Evolutionary conservation across 2,329 filamentous ascomycete genomes (phyloP).

Genomic region (Calonectria naviculata): DNA sequence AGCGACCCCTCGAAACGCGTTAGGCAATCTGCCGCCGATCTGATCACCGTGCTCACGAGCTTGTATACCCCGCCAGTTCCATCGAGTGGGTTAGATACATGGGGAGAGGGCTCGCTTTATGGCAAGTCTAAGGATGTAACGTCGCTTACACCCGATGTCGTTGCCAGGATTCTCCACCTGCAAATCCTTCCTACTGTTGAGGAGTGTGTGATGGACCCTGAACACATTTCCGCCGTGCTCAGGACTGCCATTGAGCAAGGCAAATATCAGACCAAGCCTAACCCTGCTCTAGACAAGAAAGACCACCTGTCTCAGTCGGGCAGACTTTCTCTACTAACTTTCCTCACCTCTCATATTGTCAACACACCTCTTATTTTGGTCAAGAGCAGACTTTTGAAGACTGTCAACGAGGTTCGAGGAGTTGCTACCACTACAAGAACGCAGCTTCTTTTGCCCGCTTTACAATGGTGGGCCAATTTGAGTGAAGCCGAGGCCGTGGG

Average conservation of each 20-base stretch:
- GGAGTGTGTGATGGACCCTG: slow-evolving; percentile 85
- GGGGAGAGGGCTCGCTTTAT: slow-evolving; percentile 76
- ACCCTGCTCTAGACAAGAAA: slow-evolving; percentile 60
- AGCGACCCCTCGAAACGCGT: slow-evolving; percentile 81
- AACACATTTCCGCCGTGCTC: slow-evolving; percentile 75
- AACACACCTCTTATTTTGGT: slow-evolving; percentile 75
- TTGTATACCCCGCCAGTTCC: slow-evolving; percentile 54
- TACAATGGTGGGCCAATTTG: slow-evolving; percentile 75
- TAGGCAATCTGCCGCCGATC: slow-evolving; percentile 77
- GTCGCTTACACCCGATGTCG: slow-evolving; percentile 69
- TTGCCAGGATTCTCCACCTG: slow-evolving; percentile 70
- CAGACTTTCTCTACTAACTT: slow-evolving; percentile 74
- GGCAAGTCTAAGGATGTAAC: slow-evolving; percentile 63
- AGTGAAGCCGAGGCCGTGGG: slow-evolving; percentile 60
- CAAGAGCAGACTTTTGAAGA: slow-evolving; percentile 77
- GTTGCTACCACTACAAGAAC: slow-evolving; percentile 77
- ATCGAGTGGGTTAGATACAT: slow-evolving; percentile 58
- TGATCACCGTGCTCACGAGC: slow-evolving; percentile 67
- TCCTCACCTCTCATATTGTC: slow-evolving; percentile 78
- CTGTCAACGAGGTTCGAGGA: slow-evolving; percentile 78
- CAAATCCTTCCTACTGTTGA: slow-evolving; percentile 82
- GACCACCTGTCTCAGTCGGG: slow-evolving; percentile 68
- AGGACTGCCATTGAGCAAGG: slow-evolving; percentile 53
- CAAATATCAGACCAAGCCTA: slow-evolving; percentile 48
- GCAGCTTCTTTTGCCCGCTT: slow-evolving; percentile 78